Evolutionary conservation across 371 early-diverging fungal genomes (phyloP).

Genomic region (Parasitella parasitica): DNA sequence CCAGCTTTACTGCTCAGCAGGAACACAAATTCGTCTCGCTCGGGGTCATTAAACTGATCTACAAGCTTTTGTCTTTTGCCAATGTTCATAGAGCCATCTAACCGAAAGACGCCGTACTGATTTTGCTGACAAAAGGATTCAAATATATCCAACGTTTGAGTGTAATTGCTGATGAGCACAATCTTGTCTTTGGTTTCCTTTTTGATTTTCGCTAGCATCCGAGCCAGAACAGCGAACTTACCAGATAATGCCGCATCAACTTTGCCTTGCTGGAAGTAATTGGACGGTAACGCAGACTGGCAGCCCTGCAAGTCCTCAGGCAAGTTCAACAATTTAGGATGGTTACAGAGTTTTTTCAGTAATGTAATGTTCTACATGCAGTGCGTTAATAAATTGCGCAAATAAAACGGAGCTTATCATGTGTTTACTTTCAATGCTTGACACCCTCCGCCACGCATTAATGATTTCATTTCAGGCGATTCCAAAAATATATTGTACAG

Average conservation of each 20-base stretch:
- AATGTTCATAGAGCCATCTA: slow-evolving; percentile 94
- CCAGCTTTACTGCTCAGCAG: slow-evolving; percentile 96
- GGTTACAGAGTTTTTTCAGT: slow-evolving; percentile 95
- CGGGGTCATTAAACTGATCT: slow-evolving; percentile 92
- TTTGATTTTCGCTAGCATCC: slow-evolving; percentile 71
- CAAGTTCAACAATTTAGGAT: slow-evolving; percentile 80
- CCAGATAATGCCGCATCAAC: slow-evolving; percentile 82
- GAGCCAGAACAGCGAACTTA: slow-evolving; percentile 84
- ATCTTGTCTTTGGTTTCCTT: slow-evolving; percentile 87
- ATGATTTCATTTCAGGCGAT: slow-evolving; percentile 75
- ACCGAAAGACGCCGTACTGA: slow-evolving; percentile 78
- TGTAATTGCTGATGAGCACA: slow-evolving; percentile 96
- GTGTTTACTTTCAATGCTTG: slow-evolving; percentile 72
- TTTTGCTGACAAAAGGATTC: slow-evolving; percentile 80
- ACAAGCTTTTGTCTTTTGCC: slow-evolving; percentile 91
- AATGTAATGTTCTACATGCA: slow-evolving; percentile 75
- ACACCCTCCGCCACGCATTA: slow-evolving; percentile 62
- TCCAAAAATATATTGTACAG: slow-evolving; percentile 80
- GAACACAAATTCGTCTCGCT: slow-evolving; percentile 85
- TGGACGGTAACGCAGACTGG: slow-evolving; percentile 54
- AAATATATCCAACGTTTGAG: slow-evolving; percentile 95
- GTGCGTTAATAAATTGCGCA: too few species aligned
- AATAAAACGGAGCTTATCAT: too few species aligned
- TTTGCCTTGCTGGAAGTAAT: slow-evolving; percentile 31
- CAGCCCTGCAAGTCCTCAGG: slow-evolving; percentile 71